Evolutionary conservation across 2,329 filamentous ascomycete species (phyloP), one percentile per base, ranked within the genome.

Genomic region (Rhytidhysteron rufulum): DNA sequence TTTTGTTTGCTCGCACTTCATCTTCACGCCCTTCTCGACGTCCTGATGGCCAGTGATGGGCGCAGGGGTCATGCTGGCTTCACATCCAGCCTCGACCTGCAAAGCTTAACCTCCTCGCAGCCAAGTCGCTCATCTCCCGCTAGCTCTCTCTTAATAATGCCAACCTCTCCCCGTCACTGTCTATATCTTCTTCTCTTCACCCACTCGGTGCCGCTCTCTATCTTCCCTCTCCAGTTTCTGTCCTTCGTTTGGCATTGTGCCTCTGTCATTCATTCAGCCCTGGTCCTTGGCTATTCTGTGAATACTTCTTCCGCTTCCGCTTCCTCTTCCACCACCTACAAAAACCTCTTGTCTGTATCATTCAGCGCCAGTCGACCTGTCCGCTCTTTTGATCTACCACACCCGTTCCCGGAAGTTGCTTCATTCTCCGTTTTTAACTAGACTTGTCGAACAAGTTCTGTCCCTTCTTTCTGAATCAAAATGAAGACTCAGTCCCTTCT

Each of bases 401-500:
- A 8, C 37, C 21, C 34, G 17, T 10, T 15, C 37, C 8, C 37
- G 25, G 8, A 29, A 27, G 21, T 18, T n/a, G 30, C 30, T 24
- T 43, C 35, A 40, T 56, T 44, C 60, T 41, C 58, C 62, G 56
- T 44, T 63, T 57, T 57, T n/a, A n/a, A n/a, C n/a, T n/a, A n/a
- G n/a, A n/a, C n/a, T n/a, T n/a, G n/a, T n/a, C 21, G 8, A 39
- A 36, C n/a, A n/a, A 24, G 37, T 16, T 16, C 30, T 34, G 8
- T 9, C 21, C 19, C n/a, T 24, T 16, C 10, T 13, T 24, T 29
- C 22, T 38, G 41, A 25, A 46, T 39, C 46, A 55, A 31, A 5
- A 65, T 65, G 62, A 63, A 60, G 59, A 55, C 57, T 34, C 55
- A 58, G 18, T 54, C 57, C 46, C 47, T 62, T 36, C 47, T 63